Evolutionary conservation across 768 basidiomycete species (phyloP).

Genomic region (Jaapia argillacea): DNA sequence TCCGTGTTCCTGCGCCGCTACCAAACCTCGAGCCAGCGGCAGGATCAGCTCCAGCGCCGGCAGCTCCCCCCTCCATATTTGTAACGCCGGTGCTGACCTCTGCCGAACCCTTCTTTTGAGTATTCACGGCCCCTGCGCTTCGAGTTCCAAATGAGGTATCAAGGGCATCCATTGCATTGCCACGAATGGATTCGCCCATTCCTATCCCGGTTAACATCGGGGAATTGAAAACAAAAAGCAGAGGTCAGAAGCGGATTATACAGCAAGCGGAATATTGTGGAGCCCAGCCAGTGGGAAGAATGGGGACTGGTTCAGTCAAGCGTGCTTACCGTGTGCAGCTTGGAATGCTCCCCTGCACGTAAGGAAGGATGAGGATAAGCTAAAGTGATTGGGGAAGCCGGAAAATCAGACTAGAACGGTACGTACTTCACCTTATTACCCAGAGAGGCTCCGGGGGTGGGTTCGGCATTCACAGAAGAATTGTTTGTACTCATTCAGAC

Average conservation of each 20-base stretch:
- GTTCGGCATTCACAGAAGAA: no score
- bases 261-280: no score
- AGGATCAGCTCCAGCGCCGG: no score
- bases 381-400: neutral
- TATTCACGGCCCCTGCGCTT: neutral
- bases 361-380: neutral
- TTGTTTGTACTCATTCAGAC: no score
- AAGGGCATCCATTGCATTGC: neutral
- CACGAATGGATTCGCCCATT: neutral
- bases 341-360: neutral
- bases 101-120: neutral
- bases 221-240: no score
- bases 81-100: neutral
- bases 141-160: neutral
- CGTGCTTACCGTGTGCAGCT: neutral
- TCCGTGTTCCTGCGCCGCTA: no score
- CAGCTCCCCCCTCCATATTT: neutral
- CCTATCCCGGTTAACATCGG: no score
- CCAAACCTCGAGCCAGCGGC: no score
- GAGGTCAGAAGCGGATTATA: no score
- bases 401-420: neutral
- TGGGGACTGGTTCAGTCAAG: no score
- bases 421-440: neutral
- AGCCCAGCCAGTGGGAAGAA: no score
- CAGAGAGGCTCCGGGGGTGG: neutral